These are phyloP conservation scores for Fraxinus velutina DNA, from an alignment of 305 asterid genomes.

Conservation along the genomic window DNA sequence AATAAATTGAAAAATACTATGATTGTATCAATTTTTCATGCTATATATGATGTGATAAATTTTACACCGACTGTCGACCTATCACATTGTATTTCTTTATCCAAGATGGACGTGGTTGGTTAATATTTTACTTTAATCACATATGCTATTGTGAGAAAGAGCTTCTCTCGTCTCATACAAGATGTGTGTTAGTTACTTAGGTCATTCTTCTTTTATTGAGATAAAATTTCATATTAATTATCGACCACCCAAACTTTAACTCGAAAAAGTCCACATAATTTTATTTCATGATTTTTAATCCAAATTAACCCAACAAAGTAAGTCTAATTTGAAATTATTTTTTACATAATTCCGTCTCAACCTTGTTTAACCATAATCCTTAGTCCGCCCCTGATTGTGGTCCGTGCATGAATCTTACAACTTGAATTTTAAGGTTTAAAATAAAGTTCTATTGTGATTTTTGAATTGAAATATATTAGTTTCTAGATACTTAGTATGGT, in stretches of 20 bases:
- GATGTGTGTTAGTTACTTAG: background rate
- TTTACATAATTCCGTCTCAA: too few relatives aligned
- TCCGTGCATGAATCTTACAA: background rate
- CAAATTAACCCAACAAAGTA: too few relatives aligned
- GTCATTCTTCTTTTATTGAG: background rate
- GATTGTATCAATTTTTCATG: background rate
- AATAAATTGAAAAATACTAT: too few relatives aligned
- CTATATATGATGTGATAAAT: background rate
- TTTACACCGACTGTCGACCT: background rate
- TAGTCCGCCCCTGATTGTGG: background rate
- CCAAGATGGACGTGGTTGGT: background rate
- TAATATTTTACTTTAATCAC: background rate
- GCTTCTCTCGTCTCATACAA: background rate
- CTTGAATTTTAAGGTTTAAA: background rate
- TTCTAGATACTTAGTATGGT: background rate
- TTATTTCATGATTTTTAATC: too few relatives aligned
- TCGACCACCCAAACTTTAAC: background rate
- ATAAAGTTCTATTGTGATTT: background rate
- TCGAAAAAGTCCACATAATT: background rate
- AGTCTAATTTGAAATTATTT: too few relatives aligned
- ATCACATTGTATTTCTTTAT: background rate
- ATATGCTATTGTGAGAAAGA: background rate
- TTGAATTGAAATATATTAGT: background rate
- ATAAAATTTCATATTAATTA: background rate
- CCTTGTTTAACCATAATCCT: too few relatives aligned